Evolutionary conservation across 305 asterid genomes (phyloP), one percentile per base, ranked within the genome.

Genomic region (Fraxinus greggii): DNA sequence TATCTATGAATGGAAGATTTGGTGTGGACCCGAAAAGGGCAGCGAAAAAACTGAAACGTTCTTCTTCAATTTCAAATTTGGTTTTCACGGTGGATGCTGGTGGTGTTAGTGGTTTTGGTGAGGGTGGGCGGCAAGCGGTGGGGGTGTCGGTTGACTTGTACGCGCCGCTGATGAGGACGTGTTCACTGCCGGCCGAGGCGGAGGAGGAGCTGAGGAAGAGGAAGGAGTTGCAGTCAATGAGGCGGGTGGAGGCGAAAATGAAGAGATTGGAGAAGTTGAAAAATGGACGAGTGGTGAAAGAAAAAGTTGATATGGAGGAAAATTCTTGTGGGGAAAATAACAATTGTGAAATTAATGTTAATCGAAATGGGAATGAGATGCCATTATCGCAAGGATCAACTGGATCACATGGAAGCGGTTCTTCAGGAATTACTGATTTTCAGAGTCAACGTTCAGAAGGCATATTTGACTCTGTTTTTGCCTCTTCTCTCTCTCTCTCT

Each of bases 1-100:
- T 92, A 13, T 92, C 96, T 0, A 54, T 83, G 84, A 92, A 92
- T 81, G 96, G 96, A 0, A 72, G 85, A 77, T 92, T 92, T 29
- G 94, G 96, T 2, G 86, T 90, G 75, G 96, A 90, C 86, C 92
- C 90, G 7, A 33, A 72, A 54, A 86, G 51, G 31, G 59, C 82
- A 28, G 59, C 56, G 10, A 76, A 83, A 10, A 81, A 72, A 70
- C 85, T 90, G 1, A 42, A 70, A 5, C 92, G 93, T 24, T 84
- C 89, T 13, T 87, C 91, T 42, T 89, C 94, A 1, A 81, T 88
- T 0, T 28, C 90, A 2, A 61, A 76, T 36, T 76, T 85, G 78
- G 40, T 72, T 77, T 78, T 9, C 23, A 7, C 38, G 9, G 78
- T 13, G 3, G 78, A 10, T 72, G 31, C 38, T 42, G 74, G 0